Evolutionary conservation across 441 rosid species (phyloP).

Genomic region (Kokia cookei): DNA sequence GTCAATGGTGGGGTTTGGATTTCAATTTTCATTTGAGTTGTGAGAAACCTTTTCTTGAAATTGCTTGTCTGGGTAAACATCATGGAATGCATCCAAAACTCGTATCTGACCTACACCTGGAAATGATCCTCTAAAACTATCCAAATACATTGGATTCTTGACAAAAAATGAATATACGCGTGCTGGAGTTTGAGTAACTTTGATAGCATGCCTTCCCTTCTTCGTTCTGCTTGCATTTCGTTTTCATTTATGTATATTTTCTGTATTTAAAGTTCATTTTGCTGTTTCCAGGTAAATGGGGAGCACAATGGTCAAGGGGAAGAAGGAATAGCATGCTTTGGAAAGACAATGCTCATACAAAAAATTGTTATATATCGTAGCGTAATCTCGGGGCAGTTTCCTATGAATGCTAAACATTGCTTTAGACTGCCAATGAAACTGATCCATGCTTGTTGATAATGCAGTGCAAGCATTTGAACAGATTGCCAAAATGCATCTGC

Average conservation of each 20-base stretch:
- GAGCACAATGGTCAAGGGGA: slow-evolving; percentile 1
- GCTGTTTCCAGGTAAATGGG: slow-evolving; percentile 20
- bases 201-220: background rate
- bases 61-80: too few species aligned
- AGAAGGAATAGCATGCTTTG: slow-evolving; percentile 10
- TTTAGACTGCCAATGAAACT: slow-evolving; percentile 3
- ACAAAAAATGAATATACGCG: background rate
- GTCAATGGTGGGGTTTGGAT: too few species aligned
- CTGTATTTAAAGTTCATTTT: background rate
- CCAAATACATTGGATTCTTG: background rate
- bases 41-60: too few species aligned
- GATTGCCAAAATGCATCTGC: slow-evolving; percentile 35
- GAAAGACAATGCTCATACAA: slow-evolving; percentile 16
- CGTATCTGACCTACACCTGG: too few species aligned
- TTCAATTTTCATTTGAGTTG: too few species aligned
- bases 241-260: background rate
- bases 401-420: slow-evolving; percentile 19
- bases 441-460: slow-evolving; percentile 11
- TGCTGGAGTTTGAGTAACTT: background rate
- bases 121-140: background rate
- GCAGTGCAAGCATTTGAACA: slow-evolving; percentile 7
- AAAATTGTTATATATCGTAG: slow-evolving; percentile 23
- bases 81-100: too few species aligned
- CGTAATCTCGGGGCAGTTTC: slow-evolving; percentile 15
- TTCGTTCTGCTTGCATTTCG: background rate